These are phyloP conservation scores for Nigrospora osmanthi DNA, from an alignment of 2,329 filamentous ascomycete genomes.

Conservation along the genomic window DNA sequence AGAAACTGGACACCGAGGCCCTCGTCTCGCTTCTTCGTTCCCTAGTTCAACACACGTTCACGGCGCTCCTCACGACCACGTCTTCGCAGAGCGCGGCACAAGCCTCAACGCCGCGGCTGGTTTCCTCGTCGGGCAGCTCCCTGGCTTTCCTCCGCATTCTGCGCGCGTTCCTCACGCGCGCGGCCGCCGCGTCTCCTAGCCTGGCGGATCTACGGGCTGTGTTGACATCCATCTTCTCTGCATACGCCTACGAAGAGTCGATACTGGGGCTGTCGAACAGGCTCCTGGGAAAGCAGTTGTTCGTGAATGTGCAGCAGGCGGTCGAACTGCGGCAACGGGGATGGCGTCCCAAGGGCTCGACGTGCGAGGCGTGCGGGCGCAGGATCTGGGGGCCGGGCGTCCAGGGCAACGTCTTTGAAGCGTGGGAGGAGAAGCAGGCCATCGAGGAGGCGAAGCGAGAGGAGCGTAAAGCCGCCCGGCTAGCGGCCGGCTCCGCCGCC, in stretches of 20 bases:
- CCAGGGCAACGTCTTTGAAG: constrained; percentile 67
- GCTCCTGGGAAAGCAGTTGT: constrained; percentile 82
- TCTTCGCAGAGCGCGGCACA: constrained; percentile 38
- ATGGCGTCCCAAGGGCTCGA: constrained; percentile 81
- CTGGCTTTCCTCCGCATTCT: constrained; percentile 83
- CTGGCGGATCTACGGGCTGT: constrained; percentile 81
- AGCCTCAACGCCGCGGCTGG: constrained; percentile 19
- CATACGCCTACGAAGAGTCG: constrained; percentile 91
- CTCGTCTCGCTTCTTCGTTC: constrained; percentile 63
- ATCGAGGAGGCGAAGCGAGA: constrained; percentile 36
- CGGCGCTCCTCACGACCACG: constrained; percentile 71
- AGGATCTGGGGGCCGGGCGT: constrained; percentile 86
- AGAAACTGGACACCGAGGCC: constrained; percentile 45
- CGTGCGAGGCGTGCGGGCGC: constrained; percentile 77
- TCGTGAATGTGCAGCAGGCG: constrained; percentile 71
- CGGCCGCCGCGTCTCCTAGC: constrained; percentile 73
- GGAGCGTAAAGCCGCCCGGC: constrained; percentile 31
- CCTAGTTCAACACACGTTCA: constrained; percentile 86
- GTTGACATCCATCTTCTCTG: constrained; percentile 82
- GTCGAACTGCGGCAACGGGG: constrained; percentile 71
- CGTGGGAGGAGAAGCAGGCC: constrained; percentile 63
- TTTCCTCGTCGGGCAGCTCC: constrained; percentile 38
- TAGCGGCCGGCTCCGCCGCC: constrained; percentile 12
- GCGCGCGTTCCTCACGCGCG: constrained; percentile 78
- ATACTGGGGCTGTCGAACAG: constrained; percentile 79